Evolutionary conservation across 345 rosid genomes (phyloP).

Genomic region (Pistacia vera): DNA sequence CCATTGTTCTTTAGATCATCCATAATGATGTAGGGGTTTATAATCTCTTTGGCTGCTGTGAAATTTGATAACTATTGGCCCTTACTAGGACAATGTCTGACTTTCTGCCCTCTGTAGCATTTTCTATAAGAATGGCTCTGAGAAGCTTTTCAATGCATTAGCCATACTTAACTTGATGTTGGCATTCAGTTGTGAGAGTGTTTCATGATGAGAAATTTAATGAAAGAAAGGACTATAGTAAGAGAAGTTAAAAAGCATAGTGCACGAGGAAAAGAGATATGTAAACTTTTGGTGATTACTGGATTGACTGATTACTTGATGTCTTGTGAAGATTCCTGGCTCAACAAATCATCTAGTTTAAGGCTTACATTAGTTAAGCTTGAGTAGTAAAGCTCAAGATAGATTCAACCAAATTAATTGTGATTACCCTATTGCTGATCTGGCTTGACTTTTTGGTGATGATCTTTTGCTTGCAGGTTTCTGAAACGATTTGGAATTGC

Average conservation of each 20-base stretch:
- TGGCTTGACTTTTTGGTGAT: slow-evolving; percentile 6
- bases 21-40: not conserved
- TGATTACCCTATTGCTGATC: slow-evolving; percentile 7
- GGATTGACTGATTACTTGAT: slow-evolving; percentile 8
- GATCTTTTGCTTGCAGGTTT: slow-evolving; percentile 52
- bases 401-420: slow-evolving; percentile 10
- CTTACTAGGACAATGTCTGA: too few species aligned
- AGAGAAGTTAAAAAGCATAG: not conserved
- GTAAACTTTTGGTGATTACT: not conserved
- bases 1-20: not conserved
- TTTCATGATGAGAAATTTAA: not conserved
- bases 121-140: too few species aligned
- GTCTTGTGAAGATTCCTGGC: not conserved
- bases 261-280: not conserved
- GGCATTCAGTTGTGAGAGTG: not conserved
- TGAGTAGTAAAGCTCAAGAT: too few species aligned
- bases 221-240: slow-evolving; percentile 1
- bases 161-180: too few species aligned
- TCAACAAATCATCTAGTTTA: not conserved
- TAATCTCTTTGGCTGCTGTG: not conserved
- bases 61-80: too few species aligned
- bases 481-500: slow-evolving; percentile 85
- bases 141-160: too few species aligned
- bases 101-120: too few species aligned
- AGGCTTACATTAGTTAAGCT: not conserved